Evolutionary conservation across 1,284 basidiomycete genomes (phyloP).

Genomic region (Rhizoctonia solani): DNA sequence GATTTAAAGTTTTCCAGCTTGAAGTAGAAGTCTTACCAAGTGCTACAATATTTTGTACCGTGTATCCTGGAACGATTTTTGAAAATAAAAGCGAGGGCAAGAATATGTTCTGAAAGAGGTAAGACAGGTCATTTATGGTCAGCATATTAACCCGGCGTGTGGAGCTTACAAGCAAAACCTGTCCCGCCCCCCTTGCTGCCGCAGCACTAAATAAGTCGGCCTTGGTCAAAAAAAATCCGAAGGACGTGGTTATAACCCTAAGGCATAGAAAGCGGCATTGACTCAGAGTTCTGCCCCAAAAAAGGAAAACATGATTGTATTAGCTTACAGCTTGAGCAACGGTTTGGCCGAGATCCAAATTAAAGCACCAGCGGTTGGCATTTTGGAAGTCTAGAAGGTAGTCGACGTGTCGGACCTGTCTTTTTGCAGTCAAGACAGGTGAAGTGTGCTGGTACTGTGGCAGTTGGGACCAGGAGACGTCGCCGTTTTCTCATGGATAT

Average conservation of each 20-base stretch:
- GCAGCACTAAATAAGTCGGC: constrained; percentile 61
- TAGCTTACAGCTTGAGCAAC: constrained; percentile 59
- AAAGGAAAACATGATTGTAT: background rate
- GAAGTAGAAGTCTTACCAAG: constrained; percentile 55
- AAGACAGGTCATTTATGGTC: too few relatives aligned
- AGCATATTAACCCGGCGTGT: too few relatives aligned
- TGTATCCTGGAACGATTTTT: constrained; percentile 76
- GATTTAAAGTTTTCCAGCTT: constrained; percentile 35
- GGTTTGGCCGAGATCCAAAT: constrained; percentile 65
- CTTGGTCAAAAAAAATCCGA: constrained; percentile 63
- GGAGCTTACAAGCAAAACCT: constrained; percentile 58
- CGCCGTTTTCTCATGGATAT: too few relatives aligned
- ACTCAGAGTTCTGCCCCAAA: background rate
- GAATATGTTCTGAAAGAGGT: constrained; percentile 58
- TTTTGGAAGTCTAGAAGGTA: too few relatives aligned
- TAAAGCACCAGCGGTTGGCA: constrained; percentile 48
- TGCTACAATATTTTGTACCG: constrained; percentile 61
- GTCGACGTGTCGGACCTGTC: too few relatives aligned
- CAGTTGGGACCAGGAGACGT: too few relatives aligned
- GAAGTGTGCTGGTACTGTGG: too few relatives aligned
- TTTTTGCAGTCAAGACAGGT: too few relatives aligned
- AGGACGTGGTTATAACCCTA: constrained; percentile 58
- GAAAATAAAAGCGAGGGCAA: constrained; percentile 75
- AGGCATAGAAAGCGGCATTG: background rate
- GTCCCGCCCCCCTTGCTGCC: constrained; percentile 62